phyloP scores from a whole-genome alignment of 345 rosid genomes.

The Citrus sinensis region DNA sequence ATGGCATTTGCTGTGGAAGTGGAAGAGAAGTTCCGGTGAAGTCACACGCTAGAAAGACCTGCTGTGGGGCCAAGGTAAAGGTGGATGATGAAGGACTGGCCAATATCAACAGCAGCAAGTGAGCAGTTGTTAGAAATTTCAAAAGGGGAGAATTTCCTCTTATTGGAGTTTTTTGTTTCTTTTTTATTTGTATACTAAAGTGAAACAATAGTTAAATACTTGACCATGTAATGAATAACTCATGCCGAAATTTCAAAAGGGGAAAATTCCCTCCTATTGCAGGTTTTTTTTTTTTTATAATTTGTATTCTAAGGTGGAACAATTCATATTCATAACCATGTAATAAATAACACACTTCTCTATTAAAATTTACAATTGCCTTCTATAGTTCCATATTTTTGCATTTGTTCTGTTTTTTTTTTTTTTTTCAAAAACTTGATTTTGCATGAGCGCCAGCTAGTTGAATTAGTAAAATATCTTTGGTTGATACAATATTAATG shows the following conservation, averaged over 20 bases:
- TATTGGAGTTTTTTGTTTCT: neutral
- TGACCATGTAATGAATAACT: too few relatives aligned
- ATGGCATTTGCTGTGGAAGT: conserved; percentile 20
- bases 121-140: neutral
- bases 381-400: too few relatives aligned
- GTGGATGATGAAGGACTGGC: conserved; percentile 20
- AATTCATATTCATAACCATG: neutral
- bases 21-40: conserved; percentile 26
- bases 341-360: too few relatives aligned
- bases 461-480: too few relatives aligned
- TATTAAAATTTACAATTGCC: too few relatives aligned
- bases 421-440: too few relatives aligned
- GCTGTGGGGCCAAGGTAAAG: conserved; percentile 61
- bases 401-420: neutral
- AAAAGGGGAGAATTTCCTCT: neutral
- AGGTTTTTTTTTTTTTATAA: neutral
- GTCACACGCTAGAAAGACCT: conserved; percentile 31
- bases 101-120: neutral
- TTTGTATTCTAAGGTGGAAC: neutral
- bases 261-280: neutral
- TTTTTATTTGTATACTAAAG: neutral
- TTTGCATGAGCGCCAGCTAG: too few relatives aligned
- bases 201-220: neutral
- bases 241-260: neutral
- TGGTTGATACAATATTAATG: neutral